These are phyloP conservation scores for Plectosphaerella cucumerina DNA, from an alignment of 2,329 filamentous ascomycete species.

Conservation along the genomic window DNA sequence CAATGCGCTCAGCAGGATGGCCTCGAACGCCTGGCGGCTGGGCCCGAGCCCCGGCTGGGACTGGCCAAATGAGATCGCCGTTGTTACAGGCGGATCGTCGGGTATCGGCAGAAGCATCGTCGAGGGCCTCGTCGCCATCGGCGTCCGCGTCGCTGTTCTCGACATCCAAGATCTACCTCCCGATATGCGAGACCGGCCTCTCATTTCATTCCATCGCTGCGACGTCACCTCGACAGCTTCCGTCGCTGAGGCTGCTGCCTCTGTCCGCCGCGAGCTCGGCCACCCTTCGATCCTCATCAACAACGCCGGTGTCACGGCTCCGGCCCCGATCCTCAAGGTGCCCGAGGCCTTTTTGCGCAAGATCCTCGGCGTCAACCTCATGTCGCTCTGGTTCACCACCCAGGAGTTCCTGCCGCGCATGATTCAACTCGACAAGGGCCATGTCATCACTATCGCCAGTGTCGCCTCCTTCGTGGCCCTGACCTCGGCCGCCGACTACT, in stretches of 20 bases:
- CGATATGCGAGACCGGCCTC: background rate
- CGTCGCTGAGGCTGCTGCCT: slow-evolving; percentile 35
- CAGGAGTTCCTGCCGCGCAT: slow-evolving; percentile 43
- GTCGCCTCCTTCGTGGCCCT: slow-evolving; percentile 42
- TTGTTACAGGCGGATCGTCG: slow-evolving; percentile 39
- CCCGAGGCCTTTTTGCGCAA: slow-evolving; percentile 30
- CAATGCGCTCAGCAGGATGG: slow-evolving; percentile 44
- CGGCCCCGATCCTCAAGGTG: slow-evolving; percentile 30
- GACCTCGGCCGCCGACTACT: slow-evolving; percentile 46
- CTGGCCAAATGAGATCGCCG: slow-evolving; percentile 63
- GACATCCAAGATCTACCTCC: background rate
- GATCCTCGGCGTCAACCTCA: slow-evolving; percentile 43
- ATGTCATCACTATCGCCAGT: slow-evolving; percentile 48
- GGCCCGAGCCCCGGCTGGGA: slow-evolving; percentile 61
- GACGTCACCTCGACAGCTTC: slow-evolving; percentile 28
- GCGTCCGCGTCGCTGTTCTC: background rate
- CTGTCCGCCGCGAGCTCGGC: slow-evolving; percentile 25
- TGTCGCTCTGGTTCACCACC: slow-evolving; percentile 39
- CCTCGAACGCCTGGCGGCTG: slow-evolving; percentile 42
- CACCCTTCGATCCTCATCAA: slow-evolving; percentile 56
- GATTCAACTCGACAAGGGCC: slow-evolving; percentile 43
- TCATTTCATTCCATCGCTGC: slow-evolving; percentile 1
- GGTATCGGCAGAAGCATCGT: slow-evolving; percentile 35
- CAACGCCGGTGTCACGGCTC: slow-evolving; percentile 47
- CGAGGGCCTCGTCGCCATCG: slow-evolving; percentile 18